Conservation (phyloP, 2,329 filamentous ascomycete species). For the Sporothrix humicola region DNA sequence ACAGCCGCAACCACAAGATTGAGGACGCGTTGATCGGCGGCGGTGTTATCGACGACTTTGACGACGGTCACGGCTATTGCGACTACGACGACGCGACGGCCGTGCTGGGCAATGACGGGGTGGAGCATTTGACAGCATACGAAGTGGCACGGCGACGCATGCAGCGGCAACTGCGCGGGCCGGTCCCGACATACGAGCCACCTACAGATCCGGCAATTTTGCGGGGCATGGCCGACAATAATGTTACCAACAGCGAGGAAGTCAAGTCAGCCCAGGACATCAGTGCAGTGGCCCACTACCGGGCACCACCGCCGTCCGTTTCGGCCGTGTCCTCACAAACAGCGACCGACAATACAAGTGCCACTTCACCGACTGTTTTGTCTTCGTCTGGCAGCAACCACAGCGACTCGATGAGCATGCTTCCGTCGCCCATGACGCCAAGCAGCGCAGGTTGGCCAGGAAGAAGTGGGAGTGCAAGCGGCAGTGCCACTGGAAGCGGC, state of each 20-base stretch:
- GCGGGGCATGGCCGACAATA: neutral
- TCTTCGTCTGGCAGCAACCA: neutral
- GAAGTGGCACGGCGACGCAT: slow-evolving; percentile 58
- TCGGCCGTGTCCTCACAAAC: slow-evolving; percentile 46
- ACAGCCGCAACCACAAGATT: neutral
- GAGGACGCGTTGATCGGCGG: slow-evolving; percentile 21
- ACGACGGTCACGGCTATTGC: slow-evolving; percentile 21
- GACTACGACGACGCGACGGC: slow-evolving; percentile 44
- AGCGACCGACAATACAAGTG: slow-evolving; percentile 43
- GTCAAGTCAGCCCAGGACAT: slow-evolving; percentile 39
- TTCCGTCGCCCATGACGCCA: slow-evolving; percentile 58
- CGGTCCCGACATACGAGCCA: slow-evolving; percentile 57
- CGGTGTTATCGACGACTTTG: slow-evolving; percentile 9
- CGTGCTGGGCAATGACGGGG: slow-evolving; percentile 50
- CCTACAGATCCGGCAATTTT: slow-evolving; percentile 42
- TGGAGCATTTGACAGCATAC: slow-evolving; percentile 54
- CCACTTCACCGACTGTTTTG: slow-evolving; percentile 37
- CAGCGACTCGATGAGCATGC: slow-evolving; percentile 48
- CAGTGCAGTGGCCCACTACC: slow-evolving; percentile 30
- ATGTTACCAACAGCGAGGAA: neutral
- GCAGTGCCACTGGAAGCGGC: slow-evolving; percentile 9
- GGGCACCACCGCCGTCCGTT: slow-evolving; percentile 39
- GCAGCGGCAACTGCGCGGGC: slow-evolving; percentile 57
- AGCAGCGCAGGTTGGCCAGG: slow-evolving; percentile 51
- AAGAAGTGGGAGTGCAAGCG: slow-evolving; percentile 38